Evolutionary conservation across 2,329 filamentous ascomycete species (phyloP), one percentile per base, ranked within the genome.

Genomic region (Acephala macrosclerotiorum): DNA sequence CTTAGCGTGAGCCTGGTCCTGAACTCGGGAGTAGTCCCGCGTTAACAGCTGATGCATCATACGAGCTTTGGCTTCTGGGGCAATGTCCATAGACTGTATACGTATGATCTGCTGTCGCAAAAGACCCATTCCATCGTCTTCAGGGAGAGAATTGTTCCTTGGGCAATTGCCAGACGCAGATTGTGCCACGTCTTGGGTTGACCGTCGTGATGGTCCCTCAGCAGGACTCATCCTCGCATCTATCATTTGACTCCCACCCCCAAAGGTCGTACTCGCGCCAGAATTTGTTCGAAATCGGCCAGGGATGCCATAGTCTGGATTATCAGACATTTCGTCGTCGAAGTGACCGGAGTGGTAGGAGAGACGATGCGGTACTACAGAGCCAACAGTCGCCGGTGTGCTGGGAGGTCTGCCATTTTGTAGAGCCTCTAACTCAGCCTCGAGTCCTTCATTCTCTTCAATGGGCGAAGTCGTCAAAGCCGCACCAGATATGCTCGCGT

Each of bases 61-160:
- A 66, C 83, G 85, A 26, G 92, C 92, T 78, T 94, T 94, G 65
- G 92, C 88, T 7, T 82, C 76, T 51, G 84, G 81, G 3, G 85
- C 77, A 57, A 89, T 82, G 26, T 87, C 81, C 70, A 84, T 83
- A 29, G 85, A 81, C 75, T 93, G 90, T 67, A 95, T 90, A 25
- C 81, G 82, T 66, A 91, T 84, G 70, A 96, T 93, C 68, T 87
- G 87, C 69, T 81, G 83, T 72, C 92, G 84, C 72, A 95, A 77
- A 62, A 80, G 78, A 20, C 85, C 82, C 89, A 93, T 94, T 53
- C 92, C 92, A 81, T 96, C 92, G 74, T 95, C 91, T 75, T 90
- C 92, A 0, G 92, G 91, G 14, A 77, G 63, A 16, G 74, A 73
- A 38, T 65, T 68, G 49, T 70, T 71, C 22, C 71, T 70, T 3